Conservation (phyloP, 2,329 filamentous ascomycete species). For the Aureobasidium sp. region DNA sequence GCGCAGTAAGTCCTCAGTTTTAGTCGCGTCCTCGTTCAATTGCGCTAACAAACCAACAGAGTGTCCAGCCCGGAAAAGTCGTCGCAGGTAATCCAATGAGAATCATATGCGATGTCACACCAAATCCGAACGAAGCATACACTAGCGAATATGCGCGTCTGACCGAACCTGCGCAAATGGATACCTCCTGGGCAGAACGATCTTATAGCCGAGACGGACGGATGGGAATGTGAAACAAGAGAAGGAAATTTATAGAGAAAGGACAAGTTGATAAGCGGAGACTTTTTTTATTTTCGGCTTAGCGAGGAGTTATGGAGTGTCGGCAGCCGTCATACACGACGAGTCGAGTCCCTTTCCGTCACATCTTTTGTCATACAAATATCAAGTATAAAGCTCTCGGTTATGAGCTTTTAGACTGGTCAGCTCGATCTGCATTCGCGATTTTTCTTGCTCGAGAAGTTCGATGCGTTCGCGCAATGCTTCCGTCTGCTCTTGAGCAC, state of each 20-base stretch:
- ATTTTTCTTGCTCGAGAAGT: conserved; percentile 45
- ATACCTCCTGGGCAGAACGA: not conserved
- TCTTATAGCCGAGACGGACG: not conserved
- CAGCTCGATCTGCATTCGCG: conserved; percentile 4
- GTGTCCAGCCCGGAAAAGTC: conserved; percentile 41
- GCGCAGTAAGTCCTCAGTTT: conserved; percentile 42
- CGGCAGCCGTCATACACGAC: not conserved
- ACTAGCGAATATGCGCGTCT: too few relatives aligned
- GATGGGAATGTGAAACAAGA: not conserved
- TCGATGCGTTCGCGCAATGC: conserved; percentile 48
- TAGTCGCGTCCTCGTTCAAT: conserved; percentile 10
- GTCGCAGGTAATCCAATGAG: conserved; percentile 43
- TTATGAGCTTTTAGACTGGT: not conserved
- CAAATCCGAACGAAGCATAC: not conserved
- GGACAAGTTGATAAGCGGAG: not conserved
- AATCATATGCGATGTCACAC: conserved; percentile 21
- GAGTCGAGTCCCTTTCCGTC: not conserved
- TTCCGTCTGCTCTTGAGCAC: conserved; percentile 57
- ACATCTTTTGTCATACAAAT: not conserved
- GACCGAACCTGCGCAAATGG: not conserved
- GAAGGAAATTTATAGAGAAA: not conserved
- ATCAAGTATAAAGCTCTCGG: not conserved
- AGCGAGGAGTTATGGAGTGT: conserved; percentile 8
- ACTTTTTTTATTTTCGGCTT: not conserved
- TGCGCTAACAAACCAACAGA: conserved; percentile 26